Conservation (phyloP, 2,329 filamentous ascomycete species). For the Periconia sp. region DNA sequence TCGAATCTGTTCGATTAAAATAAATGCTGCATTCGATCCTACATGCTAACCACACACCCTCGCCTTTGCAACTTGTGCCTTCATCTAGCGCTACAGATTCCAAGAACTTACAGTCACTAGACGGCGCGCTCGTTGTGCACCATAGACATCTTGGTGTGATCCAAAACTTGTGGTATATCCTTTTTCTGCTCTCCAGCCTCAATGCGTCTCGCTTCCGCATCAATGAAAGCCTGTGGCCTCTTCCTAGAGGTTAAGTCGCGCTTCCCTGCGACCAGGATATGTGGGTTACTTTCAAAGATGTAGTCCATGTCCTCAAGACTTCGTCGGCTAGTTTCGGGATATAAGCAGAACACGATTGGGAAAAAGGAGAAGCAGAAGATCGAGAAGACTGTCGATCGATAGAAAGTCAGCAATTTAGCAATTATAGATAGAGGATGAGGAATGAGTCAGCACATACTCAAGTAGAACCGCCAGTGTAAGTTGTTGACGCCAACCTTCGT, state of each 20-base stretch:
- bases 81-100: no score
- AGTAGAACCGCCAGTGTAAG: conserved; percentile 3
- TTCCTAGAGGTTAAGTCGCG: neutral
- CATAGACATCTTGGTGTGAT: neutral
- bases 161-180: neutral
- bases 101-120: no score
- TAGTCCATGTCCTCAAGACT: neutral
- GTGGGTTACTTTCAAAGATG: neutral
- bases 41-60: no score
- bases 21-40: no score
- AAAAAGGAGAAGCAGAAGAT: neutral
- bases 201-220: neutral
- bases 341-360: neutral
- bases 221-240: neutral
- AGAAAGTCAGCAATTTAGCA: neutral
- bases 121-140: neutral
- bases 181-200: neutral
- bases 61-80: no score
- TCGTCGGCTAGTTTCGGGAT: neutral
- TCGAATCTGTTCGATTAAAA: no score
- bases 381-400: neutral
- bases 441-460: neutral
- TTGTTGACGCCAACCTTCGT: conserved; percentile 4
- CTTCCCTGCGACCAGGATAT: neutral
- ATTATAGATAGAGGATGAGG: neutral